Evolutionary conservation across 257 asterid species (phyloP).

Genomic region (Forsythia suspensa): DNA sequence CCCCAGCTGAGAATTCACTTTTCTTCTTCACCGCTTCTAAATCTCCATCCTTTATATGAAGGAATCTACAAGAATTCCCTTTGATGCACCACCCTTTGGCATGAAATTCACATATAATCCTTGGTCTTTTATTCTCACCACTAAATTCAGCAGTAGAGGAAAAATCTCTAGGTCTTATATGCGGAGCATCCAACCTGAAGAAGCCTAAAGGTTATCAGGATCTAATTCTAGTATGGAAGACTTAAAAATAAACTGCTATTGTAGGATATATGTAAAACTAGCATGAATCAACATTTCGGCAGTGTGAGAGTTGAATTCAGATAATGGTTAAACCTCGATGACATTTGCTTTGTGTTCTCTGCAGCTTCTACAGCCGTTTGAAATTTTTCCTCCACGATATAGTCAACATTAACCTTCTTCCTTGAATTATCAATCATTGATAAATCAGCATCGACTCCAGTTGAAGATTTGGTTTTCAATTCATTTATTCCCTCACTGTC

Average conservation of each 20-base stretch:
- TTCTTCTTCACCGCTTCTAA: slow-evolving; percentile 37
- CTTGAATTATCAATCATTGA: slow-evolving; percentile 28
- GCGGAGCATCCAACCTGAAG: slow-evolving; percentile 60
- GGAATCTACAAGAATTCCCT: slow-evolving; percentile 82
- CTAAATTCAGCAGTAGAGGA: slow-evolving; percentile 43
- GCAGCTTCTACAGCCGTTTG: slow-evolving; percentile 33
- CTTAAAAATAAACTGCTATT: slow-evolving; percentile 18
- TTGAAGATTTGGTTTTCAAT: slow-evolving; percentile 26
- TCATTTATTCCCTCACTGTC: slow-evolving; percentile 34
- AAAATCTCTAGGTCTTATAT: slow-evolving; percentile 49
- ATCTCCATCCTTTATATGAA: slow-evolving; percentile 60
- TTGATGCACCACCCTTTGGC: slow-evolving; percentile 94
- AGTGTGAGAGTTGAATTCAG: slow-evolving; percentile 20
- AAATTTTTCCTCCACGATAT: slow-evolving; percentile 28
- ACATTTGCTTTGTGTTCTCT: slow-evolving; percentile 28
- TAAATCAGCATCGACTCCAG: slow-evolving; percentile 33
- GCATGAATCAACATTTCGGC: slow-evolving; percentile 2
- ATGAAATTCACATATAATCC: slow-evolving; percentile 65
- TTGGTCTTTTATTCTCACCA: slow-evolving; percentile 53
- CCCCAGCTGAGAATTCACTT: slow-evolving; percentile 31
- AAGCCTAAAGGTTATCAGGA: slow-evolving; percentile 41
- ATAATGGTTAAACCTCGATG: slow-evolving; percentile 52
- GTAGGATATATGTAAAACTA: slow-evolving; percentile 14
- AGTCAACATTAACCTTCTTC: slow-evolving; percentile 30
- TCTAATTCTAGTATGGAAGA: slow-evolving; percentile 25